Base-by-base conservation (phyloP, 1,139 yeast genomes). In the Zygosaccharomyces sapae region DNA sequence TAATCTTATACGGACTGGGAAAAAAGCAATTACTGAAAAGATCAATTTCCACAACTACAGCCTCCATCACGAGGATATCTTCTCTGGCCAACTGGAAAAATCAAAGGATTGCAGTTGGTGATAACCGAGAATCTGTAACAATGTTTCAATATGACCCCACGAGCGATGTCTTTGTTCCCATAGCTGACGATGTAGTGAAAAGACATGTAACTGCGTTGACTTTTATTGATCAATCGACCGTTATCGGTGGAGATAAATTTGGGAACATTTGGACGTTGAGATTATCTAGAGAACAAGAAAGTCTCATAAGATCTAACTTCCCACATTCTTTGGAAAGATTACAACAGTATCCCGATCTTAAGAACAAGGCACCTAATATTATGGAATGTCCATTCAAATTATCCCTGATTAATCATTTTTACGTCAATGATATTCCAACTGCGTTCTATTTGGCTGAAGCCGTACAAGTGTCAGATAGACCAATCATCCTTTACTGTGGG, bases 181-280 rank as follows among this genome's bases (percentile, higher is more conserved):
- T 89, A 54, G 83, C 82, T 0, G 89, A 83, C 59, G 97, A 92
- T 66, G 67, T 75, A 0, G 67, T 83, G 43, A 73, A 81, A 40
- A 72, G 97, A 30, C 86, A 84, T 59, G 72, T 84, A 2, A 83
- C 95, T 0, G 61, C 81, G 1, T 55, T 84, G 40, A 59, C 72
- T 2, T 67, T 79, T 55, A 67, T 92, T 5, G 98, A 92, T 64
- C 76, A 79, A 49, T 81, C 81, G 50, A 88, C 97, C 0, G 76
- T 86, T 0, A 70, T 86, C 34, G 88, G 86, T 0, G 96, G 96
- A n/a, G 98, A 92, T 62, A 83, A 82, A 58, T 89, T 85, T 68
- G 97, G 98, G 1, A 86, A 84, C 58, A 46, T 90, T 0, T 81
- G 83, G 66, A 76, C 86, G 1, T 67, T 86, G 34, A 70, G 96